phyloP scores from a whole-genome alignment of 371 early-diverging fungal species.

The Mucor indicus region DNA sequence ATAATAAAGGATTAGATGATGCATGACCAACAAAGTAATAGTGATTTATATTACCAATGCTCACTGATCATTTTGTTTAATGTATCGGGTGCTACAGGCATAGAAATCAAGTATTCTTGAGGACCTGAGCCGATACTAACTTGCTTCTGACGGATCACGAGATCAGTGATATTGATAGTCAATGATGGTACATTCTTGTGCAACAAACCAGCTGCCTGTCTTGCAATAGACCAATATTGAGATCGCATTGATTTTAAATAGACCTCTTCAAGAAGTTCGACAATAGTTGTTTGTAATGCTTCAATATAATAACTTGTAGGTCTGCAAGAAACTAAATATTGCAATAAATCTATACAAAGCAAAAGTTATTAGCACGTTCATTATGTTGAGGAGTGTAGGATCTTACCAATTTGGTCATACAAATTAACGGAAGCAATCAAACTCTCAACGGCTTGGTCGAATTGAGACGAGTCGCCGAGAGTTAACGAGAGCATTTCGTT shows the following conservation, averaged over 20 bases:
- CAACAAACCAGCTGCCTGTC: constrained; percentile 80
- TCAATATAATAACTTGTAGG: constrained; percentile 52
- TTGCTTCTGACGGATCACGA: constrained; percentile 78
- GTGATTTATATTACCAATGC: constrained; percentile 35
- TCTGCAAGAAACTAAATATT: constrained; percentile 73
- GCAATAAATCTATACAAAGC: constrained; percentile 64
- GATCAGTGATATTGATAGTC: constrained; percentile 79
- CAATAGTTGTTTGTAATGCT: constrained; percentile 52
- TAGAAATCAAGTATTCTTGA: constrained; percentile 62
- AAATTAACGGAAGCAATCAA: constrained; percentile 67
- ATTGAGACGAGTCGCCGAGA: constrained; percentile 62
- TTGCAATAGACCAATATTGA: constrained; percentile 77
- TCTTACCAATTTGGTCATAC: constrained; percentile 69
- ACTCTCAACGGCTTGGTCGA: constrained; percentile 60
- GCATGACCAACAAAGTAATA: not conserved
- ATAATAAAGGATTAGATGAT: not conserved
- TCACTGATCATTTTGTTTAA: constrained; percentile 64
- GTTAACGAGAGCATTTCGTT: constrained; percentile 59
- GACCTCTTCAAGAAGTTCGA: constrained; percentile 73
- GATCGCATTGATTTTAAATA: constrained; percentile 71
- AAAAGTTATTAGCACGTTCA: too few relatives aligned
- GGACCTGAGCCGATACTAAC: constrained; percentile 76
- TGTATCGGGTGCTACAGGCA: constrained; percentile 68
- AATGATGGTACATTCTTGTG: constrained; percentile 73
- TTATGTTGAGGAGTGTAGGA: too few relatives aligned